phyloP scores from a whole-genome alignment of 805 yeast species.

The Yamadazyma philogaea region DNA sequence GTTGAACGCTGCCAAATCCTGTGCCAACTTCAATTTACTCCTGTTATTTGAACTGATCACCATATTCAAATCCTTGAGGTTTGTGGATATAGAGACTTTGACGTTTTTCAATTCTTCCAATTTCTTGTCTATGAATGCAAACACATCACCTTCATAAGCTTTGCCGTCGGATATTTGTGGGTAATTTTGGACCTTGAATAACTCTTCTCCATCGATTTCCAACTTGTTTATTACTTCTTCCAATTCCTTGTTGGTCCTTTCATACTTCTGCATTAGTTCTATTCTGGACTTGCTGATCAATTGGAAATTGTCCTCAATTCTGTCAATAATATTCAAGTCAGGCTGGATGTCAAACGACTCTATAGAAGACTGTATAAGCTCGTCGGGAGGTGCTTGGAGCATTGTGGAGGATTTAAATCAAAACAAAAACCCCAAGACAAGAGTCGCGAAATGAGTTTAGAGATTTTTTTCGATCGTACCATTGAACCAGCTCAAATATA shows the following conservation, averaged over 20 bases:
- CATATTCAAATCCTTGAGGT: conserved; percentile 47
- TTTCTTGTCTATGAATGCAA: conserved; percentile 16
- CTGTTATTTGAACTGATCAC: conserved; percentile 35
- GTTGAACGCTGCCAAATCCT: conserved; percentile 37
- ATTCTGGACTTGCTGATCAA: conserved; percentile 28
- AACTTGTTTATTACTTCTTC: conserved; percentile 12
- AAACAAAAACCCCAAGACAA: no score
- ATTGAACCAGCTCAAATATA: not conserved
- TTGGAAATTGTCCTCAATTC: conserved; percentile 39
- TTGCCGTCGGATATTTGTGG: conserved; percentile 8
- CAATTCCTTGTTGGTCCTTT: conserved; percentile 10
- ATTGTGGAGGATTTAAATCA: no score
- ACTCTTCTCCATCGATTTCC: conserved; percentile 13
- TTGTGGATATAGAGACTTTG: conserved; percentile 47
- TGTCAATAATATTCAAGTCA: conserved; percentile 45
- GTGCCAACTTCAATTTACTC: conserved; percentile 33
- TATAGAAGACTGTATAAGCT: conserved; percentile 38
- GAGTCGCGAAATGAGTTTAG: not conserved
- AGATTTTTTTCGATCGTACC: not conserved
- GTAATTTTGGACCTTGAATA: conserved; percentile 22
- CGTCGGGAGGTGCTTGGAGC: conserved; percentile 33
- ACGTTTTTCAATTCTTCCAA: conserved; percentile 42
- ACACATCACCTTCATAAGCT: conserved; percentile 4
- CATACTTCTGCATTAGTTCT: conserved; percentile 18
- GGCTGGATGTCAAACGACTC: conserved; percentile 52